Percentiles rank a stretch among this genome's conserved stretches.
phyloP scores from a whole-genome alignment of 2,329 filamentous ascomycete genomes.

The Fusarium sacchari region DNA sequence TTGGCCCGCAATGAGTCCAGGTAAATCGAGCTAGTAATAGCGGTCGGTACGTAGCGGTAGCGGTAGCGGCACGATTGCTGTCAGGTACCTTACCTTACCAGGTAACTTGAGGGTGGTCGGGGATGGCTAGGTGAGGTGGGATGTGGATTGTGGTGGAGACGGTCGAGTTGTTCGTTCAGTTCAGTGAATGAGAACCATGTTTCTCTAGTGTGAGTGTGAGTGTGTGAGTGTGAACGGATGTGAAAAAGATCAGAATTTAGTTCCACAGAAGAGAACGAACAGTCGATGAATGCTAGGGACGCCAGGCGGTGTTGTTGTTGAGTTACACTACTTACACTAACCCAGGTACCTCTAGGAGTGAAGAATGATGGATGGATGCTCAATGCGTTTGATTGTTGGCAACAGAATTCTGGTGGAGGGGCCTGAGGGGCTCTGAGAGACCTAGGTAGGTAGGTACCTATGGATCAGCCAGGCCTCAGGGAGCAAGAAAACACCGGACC shows the following conservation, averaged over 20 bases:
- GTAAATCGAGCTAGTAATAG: constrained; percentile 31
- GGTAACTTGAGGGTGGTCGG: constrained; percentile 16
- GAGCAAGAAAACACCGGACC: background rate
- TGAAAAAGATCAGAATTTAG: background rate
- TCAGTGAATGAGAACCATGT: constrained; percentile 37
- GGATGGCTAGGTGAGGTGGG: constrained; percentile 20
- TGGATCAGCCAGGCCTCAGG: constrained; percentile 24
- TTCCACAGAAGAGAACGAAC: background rate
- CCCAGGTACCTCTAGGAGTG: background rate
- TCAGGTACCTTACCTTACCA: constrained; percentile 23
- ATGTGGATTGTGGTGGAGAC: constrained; percentile 33
- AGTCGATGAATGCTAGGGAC: background rate
- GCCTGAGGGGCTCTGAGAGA: constrained; percentile 30
- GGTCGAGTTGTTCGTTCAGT: constrained; percentile 23
- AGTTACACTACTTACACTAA: background rate
- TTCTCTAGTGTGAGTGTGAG: background rate
- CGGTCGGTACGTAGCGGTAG: constrained; percentile 31
- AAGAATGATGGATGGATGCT: constrained; percentile 7
- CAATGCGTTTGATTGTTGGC: constrained; percentile 18
- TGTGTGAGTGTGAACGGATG: background rate
- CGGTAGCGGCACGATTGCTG: constrained; percentile 29
- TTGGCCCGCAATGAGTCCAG: constrained; percentile 31
- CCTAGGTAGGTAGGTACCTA: too few relatives aligned
- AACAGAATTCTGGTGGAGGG: constrained; percentile 22
- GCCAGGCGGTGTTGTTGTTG: background rate